These are phyloP conservation scores for Penicillium waksmanii DNA, from an alignment of 495 filamentous ascomycete genomes.

Conservation along the genomic window DNA sequence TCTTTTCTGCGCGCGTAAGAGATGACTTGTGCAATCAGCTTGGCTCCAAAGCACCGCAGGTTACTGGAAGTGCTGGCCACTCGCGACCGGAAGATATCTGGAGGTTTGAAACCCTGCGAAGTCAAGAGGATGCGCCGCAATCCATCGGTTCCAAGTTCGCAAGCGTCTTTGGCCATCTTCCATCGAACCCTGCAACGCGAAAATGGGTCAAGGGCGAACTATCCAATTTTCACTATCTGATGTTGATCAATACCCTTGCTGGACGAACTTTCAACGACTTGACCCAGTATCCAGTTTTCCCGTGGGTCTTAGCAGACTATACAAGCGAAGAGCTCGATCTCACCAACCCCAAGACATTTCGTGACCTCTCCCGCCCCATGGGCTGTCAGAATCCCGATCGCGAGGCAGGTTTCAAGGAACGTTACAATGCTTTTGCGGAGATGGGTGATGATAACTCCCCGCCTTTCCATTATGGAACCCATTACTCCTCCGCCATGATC, in stretches of 20 bases:
- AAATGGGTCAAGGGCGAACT: constrained; percentile 94
- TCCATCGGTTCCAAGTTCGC: constrained; percentile 89
- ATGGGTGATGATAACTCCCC: constrained; percentile 79
- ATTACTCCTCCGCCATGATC: constrained; percentile 99
- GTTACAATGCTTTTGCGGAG: constrained; percentile 86
- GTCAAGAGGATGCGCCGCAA: constrained; percentile 78
- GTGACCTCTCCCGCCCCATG: constrained; percentile 95
- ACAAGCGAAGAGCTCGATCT: constrained; percentile 94
- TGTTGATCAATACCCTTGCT: constrained; percentile 97
- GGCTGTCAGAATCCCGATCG: constrained; percentile 82
- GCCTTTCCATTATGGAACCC: constrained; percentile 96
- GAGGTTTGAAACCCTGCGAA: constrained; percentile 83
- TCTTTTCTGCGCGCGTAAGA: constrained; percentile 69
- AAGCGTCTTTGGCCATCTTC: constrained; percentile 81
- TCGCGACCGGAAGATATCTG: constrained; percentile 72
- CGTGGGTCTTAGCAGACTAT: constrained; percentile 95
- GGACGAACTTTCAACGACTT: constrained; percentile 97
- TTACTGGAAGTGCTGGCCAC: constrained; percentile 56
- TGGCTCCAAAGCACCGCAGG: constrained; percentile 75
- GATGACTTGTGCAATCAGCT: constrained; percentile 80
- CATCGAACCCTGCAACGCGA: constrained; percentile 79
- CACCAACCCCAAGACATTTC: constrained; percentile 78
- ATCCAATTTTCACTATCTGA: constrained; percentile 98
- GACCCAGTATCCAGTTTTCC: constrained; percentile 97
- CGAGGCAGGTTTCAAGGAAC: constrained; percentile 75